Percentiles rank a stretch among this genome's conserved stretches.
Conservation (phyloP, 1,284 basidiomycete genomes). For the Fomitopsis schrenkii region DNA sequence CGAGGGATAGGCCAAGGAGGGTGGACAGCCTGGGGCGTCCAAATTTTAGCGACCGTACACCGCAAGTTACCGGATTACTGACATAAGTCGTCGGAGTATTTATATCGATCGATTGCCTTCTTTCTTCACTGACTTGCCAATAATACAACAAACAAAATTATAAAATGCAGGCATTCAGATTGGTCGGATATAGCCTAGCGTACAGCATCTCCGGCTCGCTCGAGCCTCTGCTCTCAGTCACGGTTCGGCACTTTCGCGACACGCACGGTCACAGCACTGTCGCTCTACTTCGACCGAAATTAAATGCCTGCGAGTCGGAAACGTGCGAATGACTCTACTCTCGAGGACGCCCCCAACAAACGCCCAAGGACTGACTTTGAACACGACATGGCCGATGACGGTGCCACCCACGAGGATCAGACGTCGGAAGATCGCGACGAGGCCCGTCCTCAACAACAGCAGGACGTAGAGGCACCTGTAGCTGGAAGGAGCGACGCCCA, state of each 20-base stretch:
- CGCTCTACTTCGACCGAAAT: constrained; percentile 5
- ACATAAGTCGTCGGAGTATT: neutral
- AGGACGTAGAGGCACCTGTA: neutral
- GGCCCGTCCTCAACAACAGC: neutral
- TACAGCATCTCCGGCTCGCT: neutral
- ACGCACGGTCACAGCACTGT: neutral
- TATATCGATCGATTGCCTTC: neutral
- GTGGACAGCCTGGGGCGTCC: constrained; percentile 5
- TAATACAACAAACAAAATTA: neutral
- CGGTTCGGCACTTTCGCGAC: neutral
- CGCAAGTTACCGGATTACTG: constrained; percentile 5
- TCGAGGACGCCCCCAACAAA: constrained; percentile 3
- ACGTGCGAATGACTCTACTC: constrained; percentile 32
- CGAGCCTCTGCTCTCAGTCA: neutral
- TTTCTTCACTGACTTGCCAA: neutral
- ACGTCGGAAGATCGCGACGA: neutral
- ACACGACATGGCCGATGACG: neutral
- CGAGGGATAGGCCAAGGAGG: neutral
- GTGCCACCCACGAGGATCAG: neutral
- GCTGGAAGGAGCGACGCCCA: neutral
- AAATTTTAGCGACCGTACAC: constrained; percentile 6
- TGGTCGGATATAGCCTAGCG: neutral
- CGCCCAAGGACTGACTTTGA: constrained; percentile 4
- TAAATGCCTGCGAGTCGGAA: constrained; percentile 20
- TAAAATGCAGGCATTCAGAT: neutral